Percentiles rank a stretch among this genome's conserved stretches.
These are phyloP conservation scores for Aspergillus proliferans DNA, from an alignment of 2,329 filamentous ascomycete genomes.

Conservation along the genomic window DNA sequence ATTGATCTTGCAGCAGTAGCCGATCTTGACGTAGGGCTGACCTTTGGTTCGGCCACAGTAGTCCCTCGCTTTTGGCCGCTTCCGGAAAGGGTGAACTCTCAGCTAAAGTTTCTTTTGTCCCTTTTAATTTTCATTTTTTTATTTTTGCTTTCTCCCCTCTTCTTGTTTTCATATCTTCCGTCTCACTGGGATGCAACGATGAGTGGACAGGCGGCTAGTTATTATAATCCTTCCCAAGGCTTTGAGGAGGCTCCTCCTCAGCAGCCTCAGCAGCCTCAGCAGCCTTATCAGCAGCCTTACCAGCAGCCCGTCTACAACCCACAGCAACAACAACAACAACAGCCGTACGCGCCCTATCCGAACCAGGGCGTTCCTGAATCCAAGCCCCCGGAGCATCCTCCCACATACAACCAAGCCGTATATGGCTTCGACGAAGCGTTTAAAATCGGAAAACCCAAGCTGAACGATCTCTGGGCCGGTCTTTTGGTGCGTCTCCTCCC, in stretches of 20 bases:
- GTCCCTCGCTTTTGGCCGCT: not conserved
- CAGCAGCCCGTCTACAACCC: conserved; percentile 24
- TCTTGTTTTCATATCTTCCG: conserved; percentile 1
- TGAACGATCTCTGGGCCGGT: conserved; percentile 84
- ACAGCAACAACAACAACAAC: not conserved
- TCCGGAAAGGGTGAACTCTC: not conserved
- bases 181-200: conserved; percentile 15
- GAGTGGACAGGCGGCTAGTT: conserved; percentile 33
- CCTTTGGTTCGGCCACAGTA: not conserved
- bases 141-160: conserved; percentile 2
- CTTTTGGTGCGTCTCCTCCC: conserved; percentile 53
- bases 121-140: not conserved
- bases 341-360: not conserved
- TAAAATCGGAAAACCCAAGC: conserved; percentile 76
- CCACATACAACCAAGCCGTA: conserved; percentile 29
- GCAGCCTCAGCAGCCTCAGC: conserved; percentile 12
- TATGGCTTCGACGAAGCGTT: conserved; percentile 71
- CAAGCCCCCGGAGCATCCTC: conserved; percentile 33
- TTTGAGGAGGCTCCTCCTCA: conserved; percentile 10
- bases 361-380: conserved; percentile 8
- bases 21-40: conserved; percentile 1
- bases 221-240: conserved; percentile 27
- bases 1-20: not conserved
- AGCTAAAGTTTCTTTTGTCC: not conserved
- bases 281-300: conserved; percentile 19